A percentile compares a stretch with the other conserved stretches of the same genome.
Conservation (phyloP, 2,329 filamentous ascomycete genomes). For the Biscogniauxia marginata region DNA sequence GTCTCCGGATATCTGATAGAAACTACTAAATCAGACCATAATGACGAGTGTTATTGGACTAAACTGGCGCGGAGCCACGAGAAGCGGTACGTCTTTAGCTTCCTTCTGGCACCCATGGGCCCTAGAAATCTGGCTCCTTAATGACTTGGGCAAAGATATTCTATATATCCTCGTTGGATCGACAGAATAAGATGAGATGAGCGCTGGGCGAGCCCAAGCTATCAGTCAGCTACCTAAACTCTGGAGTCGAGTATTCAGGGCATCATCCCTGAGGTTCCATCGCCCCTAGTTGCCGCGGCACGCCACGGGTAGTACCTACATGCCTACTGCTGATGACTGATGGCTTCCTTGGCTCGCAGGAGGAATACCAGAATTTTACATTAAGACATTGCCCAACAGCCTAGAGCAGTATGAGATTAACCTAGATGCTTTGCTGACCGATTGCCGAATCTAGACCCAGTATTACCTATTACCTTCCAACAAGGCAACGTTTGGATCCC, state of each 20-base stretch:
- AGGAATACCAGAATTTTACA: not conserved
- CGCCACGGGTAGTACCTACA: not conserved
- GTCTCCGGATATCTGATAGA: conserved; percentile 16
- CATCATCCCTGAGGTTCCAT: not conserved
- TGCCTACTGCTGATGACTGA: not conserved
- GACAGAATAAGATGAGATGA: not conserved
- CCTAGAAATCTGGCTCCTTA: not conserved
- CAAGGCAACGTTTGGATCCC: not conserved
- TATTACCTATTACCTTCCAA: not conserved
- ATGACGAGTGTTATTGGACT: conserved; percentile 13
- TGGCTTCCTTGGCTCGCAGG: not conserved
- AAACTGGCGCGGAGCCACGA: not conserved
- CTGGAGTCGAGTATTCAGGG: not conserved
- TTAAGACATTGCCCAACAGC: not conserved
- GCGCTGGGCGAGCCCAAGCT: not conserved
- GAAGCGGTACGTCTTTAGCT: not conserved
- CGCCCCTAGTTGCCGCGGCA: not conserved
- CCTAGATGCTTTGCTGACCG: not conserved
- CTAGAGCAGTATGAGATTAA: not conserved
- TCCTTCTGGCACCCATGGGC: not conserved
- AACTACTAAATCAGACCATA: conserved; percentile 31
- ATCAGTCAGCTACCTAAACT: not conserved
- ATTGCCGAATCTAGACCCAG: not conserved
- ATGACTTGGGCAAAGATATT: not conserved
- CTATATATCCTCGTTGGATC: not conserved